Evolutionary conservation across 371 early-diverging fungal species (phyloP).

Genomic region (Encephalitozoon hellem): DNA sequence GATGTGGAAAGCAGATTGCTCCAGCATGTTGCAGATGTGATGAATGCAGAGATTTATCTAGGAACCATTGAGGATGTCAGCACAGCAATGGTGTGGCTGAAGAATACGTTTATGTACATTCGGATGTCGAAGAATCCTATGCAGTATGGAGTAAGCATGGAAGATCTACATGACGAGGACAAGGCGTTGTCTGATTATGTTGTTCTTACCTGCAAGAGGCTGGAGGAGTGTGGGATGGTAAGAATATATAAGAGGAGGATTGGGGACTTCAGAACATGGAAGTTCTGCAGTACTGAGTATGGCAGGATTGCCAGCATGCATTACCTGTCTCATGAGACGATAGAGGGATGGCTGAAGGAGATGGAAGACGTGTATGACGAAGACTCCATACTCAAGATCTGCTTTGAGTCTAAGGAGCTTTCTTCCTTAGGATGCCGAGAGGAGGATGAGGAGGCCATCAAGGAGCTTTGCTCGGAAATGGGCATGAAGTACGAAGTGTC

Average conservation of each 20-base stretch:
- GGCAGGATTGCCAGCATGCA: conserved; percentile 46
- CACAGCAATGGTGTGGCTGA: conserved; percentile 88
- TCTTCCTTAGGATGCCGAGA: conserved; percentile 19
- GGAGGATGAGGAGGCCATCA: conserved; percentile 36
- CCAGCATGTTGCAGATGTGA: conserved; percentile 71
- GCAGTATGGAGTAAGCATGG: conserved; percentile 62
- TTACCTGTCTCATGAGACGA: conserved; percentile 45
- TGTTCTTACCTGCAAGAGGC: conserved; percentile 31
- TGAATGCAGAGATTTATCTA: conserved; percentile 91
- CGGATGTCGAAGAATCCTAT: conserved; percentile 65
- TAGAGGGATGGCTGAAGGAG: conserved; percentile 35
- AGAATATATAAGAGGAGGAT: conserved; percentile 1
- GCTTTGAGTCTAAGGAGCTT: conserved; percentile 44
- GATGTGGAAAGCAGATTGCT: conserved; percentile 92
- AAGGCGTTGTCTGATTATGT: conserved; percentile 45
- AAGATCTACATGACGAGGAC: conserved; percentile 64
- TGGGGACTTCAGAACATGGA: conserved; percentile 8
- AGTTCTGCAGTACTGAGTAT: conserved; percentile 31
- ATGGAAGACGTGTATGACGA: not conserved
- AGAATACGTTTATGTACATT: conserved; percentile 85
- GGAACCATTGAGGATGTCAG: conserved; percentile 76
- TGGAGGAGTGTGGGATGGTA: conserved; percentile 44
- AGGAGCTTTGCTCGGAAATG: conserved; percentile 13
- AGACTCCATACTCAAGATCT: conserved; percentile 2
- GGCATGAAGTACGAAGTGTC: conserved; percentile 5